Base-by-base conservation (phyloP, 495 filamentous ascomycete species). In the Hyaloscypha variabilis region DNA sequence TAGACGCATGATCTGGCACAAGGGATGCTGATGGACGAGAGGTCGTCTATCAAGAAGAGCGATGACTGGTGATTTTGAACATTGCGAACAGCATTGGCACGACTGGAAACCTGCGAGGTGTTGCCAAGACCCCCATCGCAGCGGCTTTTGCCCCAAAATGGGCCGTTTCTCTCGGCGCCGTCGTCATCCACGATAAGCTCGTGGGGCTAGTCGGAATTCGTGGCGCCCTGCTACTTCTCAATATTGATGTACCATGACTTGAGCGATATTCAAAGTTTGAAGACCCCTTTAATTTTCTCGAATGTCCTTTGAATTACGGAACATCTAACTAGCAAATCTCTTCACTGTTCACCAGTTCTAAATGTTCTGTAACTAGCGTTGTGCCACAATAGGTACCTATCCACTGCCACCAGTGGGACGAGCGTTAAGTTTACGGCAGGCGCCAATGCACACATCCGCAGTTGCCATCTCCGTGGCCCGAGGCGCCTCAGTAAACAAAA, bases 401-500 rank as follows among this genome's bases (percentile, higher is more conserved):
- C n/a, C n/a, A n/a, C n/a, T n/a, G n/a, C n/a, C n/a, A n/a, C n/a
- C n/a, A n/a, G n/a, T n/a, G n/a, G n/a, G n/a, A n/a, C n/a, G n/a
- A n/a, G n/a, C n/a, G n/a, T n/a, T n/a, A n/a, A n/a, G n/a, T n/a
- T 13, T 58, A 29, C 54, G 42, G 56, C 56, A 55, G 31, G 42
- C 53, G 30, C 30, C 21, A 6, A n/a, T 19, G 29, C 21, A 10
- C 30, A 5, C n/a, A 24, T 13, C 21, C 21, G 57, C 57, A 59
- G 57, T 59, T 24, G 25, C 8, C 34, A 25, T 24, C 54, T 29
- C 8, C 19, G 54, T 17, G 30, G 8, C 8, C 54, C 25, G 19
- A 25, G n/a, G 49, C 49, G 49, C 49, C 19, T 29, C 19, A 21
- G 57, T 59, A 59, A 62, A 53, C 60, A 62, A 62, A 52, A 62